Percentiles rank a stretch among this genome's conserved stretches.
Evolutionary conservation across 257 asterid species (phyloP).

Genomic region (Solanum gracilifrons): DNA sequence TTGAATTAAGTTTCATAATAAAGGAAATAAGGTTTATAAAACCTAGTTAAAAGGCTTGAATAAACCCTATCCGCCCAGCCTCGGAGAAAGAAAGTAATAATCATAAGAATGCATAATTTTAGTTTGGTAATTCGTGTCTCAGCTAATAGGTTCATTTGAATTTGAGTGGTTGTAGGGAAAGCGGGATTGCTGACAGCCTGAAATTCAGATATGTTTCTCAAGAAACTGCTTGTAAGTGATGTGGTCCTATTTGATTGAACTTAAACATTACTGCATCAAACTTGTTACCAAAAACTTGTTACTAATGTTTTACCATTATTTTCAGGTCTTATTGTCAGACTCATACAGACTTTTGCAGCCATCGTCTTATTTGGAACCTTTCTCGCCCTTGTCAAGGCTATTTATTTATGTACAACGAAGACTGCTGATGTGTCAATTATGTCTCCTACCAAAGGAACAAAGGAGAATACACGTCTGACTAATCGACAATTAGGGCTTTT

Average conservation of each 20-base stretch:
- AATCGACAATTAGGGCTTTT: constrained; percentile 67
- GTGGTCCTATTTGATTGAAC: background rate
- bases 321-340: constrained; percentile 49
- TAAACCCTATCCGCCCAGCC: background rate
- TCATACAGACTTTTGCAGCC: constrained; percentile 30
- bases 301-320: background rate
- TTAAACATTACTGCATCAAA: background rate
- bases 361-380: constrained; percentile 38
- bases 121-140: background rate
- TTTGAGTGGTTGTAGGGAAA: constrained; percentile 36
- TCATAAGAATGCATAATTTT: background rate
- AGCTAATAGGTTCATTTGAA: constrained; percentile 4
- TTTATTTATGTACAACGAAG: constrained; percentile 46
- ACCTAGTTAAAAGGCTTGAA: background rate
- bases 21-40: background rate
- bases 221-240: constrained; percentile 55
- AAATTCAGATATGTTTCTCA: constrained; percentile 33
- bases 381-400: constrained; percentile 55
- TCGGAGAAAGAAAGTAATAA: background rate
- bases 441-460: constrained; percentile 55
- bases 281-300: background rate
- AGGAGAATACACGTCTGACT: constrained; percentile 49
- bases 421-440: constrained; percentile 27
- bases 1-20: background rate
- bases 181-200: constrained; percentile 14